A percentile compares a stretch with the other conserved stretches of the same genome.
Conservation (phyloP, 257 asterid genomes). For the Misopates orontium region DNA sequence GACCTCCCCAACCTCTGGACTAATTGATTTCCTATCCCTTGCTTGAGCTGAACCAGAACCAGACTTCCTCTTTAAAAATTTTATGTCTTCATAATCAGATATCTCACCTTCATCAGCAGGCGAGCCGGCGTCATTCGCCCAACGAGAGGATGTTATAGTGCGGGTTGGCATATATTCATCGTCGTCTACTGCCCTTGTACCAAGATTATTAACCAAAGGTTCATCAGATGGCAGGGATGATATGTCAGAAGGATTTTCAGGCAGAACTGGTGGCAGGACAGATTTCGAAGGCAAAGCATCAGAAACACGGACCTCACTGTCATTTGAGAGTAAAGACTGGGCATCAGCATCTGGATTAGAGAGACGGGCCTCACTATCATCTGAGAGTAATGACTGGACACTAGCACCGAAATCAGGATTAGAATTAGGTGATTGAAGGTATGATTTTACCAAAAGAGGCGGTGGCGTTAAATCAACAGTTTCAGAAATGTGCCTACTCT, state of each 20-base stretch:
- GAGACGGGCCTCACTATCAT: constrained; percentile 25
- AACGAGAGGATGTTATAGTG: constrained; percentile 65
- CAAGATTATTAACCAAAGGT: constrained; percentile 26
- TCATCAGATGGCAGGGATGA: constrained; percentile 32
- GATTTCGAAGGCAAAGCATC: constrained; percentile 34
- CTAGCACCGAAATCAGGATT: constrained; percentile 25
- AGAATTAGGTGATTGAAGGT: constrained; percentile 26
- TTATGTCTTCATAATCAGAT: constrained; percentile 49
- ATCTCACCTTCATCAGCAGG: constrained; percentile 84
- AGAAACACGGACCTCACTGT: constrained; percentile 21
- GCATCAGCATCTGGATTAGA: constrained; percentile 23
- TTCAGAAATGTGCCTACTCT: constrained; percentile 36
- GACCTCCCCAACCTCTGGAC: constrained; percentile 42
- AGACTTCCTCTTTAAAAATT: constrained; percentile 27
- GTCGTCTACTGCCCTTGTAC: constrained; percentile 40
- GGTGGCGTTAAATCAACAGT: constrained; percentile 36
- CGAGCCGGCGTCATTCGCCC: constrained; percentile 74
- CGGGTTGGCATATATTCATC: constrained; percentile 49
- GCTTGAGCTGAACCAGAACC: constrained; percentile 32
- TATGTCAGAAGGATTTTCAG: constrained; percentile 36
- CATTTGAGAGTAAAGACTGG: constrained; percentile 30
- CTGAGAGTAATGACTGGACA: constrained; percentile 28
- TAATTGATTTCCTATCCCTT: constrained; percentile 32
- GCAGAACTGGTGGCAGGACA: constrained; percentile 26
- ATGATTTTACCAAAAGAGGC: constrained; percentile 36